Base-by-base conservation (phyloP, 768 basidiomycete species). In the Sarcodon aspratus region DNA sequence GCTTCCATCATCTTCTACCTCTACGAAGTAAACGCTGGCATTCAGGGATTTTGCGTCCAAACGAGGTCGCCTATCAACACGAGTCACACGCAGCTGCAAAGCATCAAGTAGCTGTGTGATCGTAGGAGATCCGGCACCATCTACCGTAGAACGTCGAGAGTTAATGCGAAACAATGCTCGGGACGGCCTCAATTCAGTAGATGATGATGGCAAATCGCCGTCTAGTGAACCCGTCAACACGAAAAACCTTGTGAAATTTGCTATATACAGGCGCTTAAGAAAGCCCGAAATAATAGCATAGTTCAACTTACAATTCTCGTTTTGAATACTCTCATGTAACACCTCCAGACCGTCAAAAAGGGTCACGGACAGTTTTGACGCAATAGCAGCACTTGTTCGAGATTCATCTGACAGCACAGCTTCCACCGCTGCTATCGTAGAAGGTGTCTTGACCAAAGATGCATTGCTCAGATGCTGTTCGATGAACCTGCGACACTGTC, bases 401-500 rank as follows among this genome's bases (percentile, higher is more conserved):
- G 76, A 63, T 4, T 72, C 61, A 10, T 75, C 63, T 9, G 66
- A 61, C 5, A 73, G 53, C 9, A 68, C 48, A 11, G 52, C 51
- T 55, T 72, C 69, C 1, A 86, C 87, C 9, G 87, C 87, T 4
- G 71, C 72, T 0, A 85, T 85, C 7, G 87, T 91, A 6, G 87
- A 91, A 7, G 78, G 57, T n/a, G 73, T 79, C 56, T 74, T 79
- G 46, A 80, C 68, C 31, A 73, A 60, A 1, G 66, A 59, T 4
- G 74, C 81, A 17, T 56, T 54, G 1, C 86, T 80, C 17, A 90
- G 61, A 40, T 76, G 60, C 46, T 63, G 57, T 10, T 64, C 56
- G 15, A 90, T 62, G 63, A 84, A 90, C 13, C 59, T 65, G n/a
- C 68, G 69, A 61, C 87, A 91, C 63, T 91, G 87, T 12, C 87